Evolutionary conservation across 2,329 filamentous ascomycete species (phyloP).

Genomic region (Colletotrichum filicis): DNA sequence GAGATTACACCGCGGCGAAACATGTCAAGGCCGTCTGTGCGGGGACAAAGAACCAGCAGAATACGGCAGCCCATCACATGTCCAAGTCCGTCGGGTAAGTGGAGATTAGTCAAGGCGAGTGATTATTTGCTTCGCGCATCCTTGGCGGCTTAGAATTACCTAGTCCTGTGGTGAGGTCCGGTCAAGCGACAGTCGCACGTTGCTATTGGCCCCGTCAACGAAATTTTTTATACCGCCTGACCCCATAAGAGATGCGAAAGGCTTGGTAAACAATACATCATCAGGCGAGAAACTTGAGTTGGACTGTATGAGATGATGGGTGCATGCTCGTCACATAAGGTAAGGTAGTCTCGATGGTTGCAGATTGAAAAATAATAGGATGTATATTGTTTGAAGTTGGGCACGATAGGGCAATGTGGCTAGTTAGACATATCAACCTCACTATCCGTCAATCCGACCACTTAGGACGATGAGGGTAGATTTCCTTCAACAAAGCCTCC

Average conservation of each 20-base stretch:
- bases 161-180: conserved; percentile 21
- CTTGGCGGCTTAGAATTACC: neutral
- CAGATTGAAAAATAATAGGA: too few relatives aligned
- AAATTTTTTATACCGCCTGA: neutral
- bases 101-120: conserved; percentile 18
- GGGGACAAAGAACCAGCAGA: neutral
- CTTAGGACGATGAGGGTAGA: neutral
- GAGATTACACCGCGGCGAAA: conserved; percentile 23
- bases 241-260: neutral
- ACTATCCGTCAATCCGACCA: conserved; percentile 6
- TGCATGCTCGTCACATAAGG: neutral
- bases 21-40: conserved; percentile 32
- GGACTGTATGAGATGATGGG: neutral
- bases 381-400: too few relatives aligned
- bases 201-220: neutral
- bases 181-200: neutral
- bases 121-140: neutral
- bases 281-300: neutral
- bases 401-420: too few relatives aligned
- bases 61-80: conserved; percentile 16
- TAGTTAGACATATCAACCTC: neutral
- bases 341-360: too few relatives aligned
- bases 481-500: conserved; percentile 1
- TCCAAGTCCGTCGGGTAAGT: conserved; percentile 1
- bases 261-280: neutral